Evolutionary conservation across 2,329 filamentous ascomycete species (phyloP).

Genomic region (Aspergillus ustus): DNA sequence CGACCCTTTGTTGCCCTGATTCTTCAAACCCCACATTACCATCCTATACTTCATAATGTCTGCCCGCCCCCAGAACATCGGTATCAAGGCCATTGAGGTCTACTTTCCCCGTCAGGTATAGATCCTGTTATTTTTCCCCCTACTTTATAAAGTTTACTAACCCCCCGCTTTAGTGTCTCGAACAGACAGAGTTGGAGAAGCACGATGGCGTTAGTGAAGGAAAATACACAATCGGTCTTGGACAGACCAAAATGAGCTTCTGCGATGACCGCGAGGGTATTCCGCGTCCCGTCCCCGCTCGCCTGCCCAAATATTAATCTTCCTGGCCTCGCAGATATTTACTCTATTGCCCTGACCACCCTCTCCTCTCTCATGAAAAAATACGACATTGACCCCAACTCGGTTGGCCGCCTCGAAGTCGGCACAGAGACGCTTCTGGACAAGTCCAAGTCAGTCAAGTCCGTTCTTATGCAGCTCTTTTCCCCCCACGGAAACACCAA

Average conservation of each 20-base stretch:
- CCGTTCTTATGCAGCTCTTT: constrained; percentile 85
- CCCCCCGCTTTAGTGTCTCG: constrained; percentile 71
- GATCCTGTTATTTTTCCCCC: constrained; percentile 18
- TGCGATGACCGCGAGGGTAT: constrained; percentile 86
- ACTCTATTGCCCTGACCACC: constrained; percentile 80
- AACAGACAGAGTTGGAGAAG: constrained; percentile 81
- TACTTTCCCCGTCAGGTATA: constrained; percentile 85
- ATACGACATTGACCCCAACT: constrained; percentile 79
- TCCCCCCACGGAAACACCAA: constrained; percentile 74
- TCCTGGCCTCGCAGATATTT: constrained; percentile 67
- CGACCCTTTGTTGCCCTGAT: not conserved
- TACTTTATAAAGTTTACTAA: constrained; percentile 13
- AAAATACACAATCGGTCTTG: constrained; percentile 90
- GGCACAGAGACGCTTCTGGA: constrained; percentile 84
- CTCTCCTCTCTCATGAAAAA: constrained; percentile 78
- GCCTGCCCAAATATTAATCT: constrained; percentile 12
- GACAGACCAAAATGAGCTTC: constrained; percentile 91
- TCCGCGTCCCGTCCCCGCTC: constrained; percentile 24
- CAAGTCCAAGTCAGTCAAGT: constrained; percentile 92
- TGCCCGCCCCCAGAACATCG: constrained; percentile 80
- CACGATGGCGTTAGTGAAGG: constrained; percentile 81
- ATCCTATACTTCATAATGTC: constrained; percentile 60
- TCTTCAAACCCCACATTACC: constrained; percentile 15
- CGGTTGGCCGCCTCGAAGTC: constrained; percentile 80
- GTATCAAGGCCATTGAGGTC: constrained; percentile 91